Evolutionary conservation across 176 grass and related monocot genomes (phyloP).

Genomic region (Sorghum bicolor): Sorghum_bicolor_NCBIv3 NC_012879.2:7991501-7992000

Average conservation of each 20-base stretch:
- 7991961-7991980: background rate
- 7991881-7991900: background rate
- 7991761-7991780: no score
- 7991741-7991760: no score
- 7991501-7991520: background rate
- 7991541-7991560: background rate
- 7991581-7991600: conserved; percentile 54
- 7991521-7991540: background rate
- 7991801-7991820: conserved; percentile 5
- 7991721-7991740: background rate
- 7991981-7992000: conserved; percentile 7
- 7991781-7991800: background rate
- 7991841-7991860: conserved; percentile 17
- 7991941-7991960: conserved; percentile 1
- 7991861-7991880: background rate
- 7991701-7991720: conserved; percentile 5
- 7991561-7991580: conserved; percentile 1
- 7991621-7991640: conserved; percentile 80
- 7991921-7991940: conserved; percentile 2
- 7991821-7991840: background rate
- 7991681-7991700: conserved; percentile 52
- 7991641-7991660: conserved; percentile 92
- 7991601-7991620: conserved; percentile 99
- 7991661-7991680: conserved; percentile 99
- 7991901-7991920: background rate